phyloP scores from a whole-genome alignment of 176 grass and related monocot species.

The Neostapfia colusana region DNA sequence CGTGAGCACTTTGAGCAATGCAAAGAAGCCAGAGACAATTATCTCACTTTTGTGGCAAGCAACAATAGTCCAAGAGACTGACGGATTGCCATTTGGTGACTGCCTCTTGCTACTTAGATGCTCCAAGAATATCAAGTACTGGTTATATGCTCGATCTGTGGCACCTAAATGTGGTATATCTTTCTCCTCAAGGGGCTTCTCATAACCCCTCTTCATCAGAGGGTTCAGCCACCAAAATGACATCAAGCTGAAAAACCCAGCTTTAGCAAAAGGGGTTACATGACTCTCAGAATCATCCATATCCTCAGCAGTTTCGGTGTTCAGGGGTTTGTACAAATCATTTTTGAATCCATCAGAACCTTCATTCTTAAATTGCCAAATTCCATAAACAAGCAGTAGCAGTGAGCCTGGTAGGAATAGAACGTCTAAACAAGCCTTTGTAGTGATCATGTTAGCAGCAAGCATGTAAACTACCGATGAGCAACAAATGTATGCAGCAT shows the following conservation, averaged over 20 bases:
- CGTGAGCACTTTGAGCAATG: constrained; percentile 79
- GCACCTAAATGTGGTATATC: constrained; percentile 63
- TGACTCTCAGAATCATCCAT: constrained; percentile 33
- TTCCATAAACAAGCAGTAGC: constrained; percentile 44
- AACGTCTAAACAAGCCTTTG: constrained; percentile 57
- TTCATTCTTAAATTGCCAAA: constrained; percentile 27
- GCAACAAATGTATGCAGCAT: constrained; percentile 46
- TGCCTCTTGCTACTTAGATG: constrained; percentile 49
- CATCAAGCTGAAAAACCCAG: constrained; percentile 66
- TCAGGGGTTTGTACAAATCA: constrained; percentile 62
- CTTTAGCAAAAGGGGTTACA: constrained; percentile 58
- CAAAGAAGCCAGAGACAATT: constrained; percentile 68
- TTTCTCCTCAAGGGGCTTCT: constrained; percentile 80
- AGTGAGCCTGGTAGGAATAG: constrained; percentile 55
- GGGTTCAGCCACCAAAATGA: constrained; percentile 90
- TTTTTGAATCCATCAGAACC: constrained; percentile 19
- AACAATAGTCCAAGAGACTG: constrained; percentile 71
- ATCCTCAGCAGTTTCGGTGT: background rate
- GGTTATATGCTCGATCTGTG: constrained; percentile 54
- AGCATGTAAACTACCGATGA: constrained; percentile 53
- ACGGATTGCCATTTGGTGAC: constrained; percentile 31
- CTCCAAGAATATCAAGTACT: constrained; percentile 60
- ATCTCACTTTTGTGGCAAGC: constrained; percentile 73
- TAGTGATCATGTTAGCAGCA: constrained; percentile 33
- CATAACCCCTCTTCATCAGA: constrained; percentile 78